A percentile compares a stretch with the other conserved stretches of the same genome.
These are phyloP conservation scores for Leucaena leucocephala DNA, from an alignment of 306 rosid species.

Conservation along the genomic window DNA sequence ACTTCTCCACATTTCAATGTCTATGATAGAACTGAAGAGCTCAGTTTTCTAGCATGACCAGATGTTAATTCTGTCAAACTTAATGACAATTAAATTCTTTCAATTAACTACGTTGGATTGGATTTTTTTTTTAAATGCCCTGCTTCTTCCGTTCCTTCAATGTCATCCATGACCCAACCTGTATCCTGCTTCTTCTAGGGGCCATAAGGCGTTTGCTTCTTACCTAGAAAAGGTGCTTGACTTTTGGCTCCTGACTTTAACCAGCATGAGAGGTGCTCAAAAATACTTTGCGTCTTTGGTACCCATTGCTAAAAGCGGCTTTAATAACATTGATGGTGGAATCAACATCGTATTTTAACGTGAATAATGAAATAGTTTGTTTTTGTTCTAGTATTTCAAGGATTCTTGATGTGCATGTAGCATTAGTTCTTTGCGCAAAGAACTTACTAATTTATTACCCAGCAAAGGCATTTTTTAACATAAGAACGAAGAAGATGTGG, in stretches of 20 bases:
- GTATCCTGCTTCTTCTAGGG: not conserved
- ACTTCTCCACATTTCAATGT: not conserved
- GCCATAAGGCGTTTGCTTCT: not conserved
- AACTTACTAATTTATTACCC: not conserved
- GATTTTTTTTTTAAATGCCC: not conserved
- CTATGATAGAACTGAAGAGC: not conserved
- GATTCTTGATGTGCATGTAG: slow-evolving; percentile 4
- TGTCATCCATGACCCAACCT: too few species aligned
- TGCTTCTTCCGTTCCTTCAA: too few species aligned
- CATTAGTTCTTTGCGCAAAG: not conserved
- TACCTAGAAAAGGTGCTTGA: too few species aligned
- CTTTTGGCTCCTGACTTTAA: too few species aligned
- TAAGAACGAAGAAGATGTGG: not conserved
- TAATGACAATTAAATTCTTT: not conserved
- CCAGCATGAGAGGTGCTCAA: not conserved
- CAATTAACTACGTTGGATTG: not conserved
- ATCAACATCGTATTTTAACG: not conserved
- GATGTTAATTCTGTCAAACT: not conserved
- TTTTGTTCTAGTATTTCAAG: not conserved
- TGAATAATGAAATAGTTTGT: not conserved
- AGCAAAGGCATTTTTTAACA: not conserved
- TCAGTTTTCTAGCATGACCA: not conserved
- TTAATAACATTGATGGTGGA: not conserved
- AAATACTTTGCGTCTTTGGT: not conserved
- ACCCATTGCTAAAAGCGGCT: not conserved